A percentile compares a stretch with the other conserved stretches of the same genome.
Evolutionary conservation across 345 rosid genomes (phyloP).

Genomic region (Theobroma cacao): DNA sequence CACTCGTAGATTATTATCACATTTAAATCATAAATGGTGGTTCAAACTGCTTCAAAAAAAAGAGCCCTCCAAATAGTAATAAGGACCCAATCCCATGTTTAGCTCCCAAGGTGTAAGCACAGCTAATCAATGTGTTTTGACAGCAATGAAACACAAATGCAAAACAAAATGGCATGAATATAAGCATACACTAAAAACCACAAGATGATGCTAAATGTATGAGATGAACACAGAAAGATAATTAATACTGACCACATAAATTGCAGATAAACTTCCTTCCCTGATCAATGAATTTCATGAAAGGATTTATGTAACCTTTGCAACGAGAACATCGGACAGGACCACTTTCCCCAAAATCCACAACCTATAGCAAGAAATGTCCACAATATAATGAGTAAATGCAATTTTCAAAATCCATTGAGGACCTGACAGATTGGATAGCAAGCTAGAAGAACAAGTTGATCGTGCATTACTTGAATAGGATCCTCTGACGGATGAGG

Average conservation of each 20-base stretch:
- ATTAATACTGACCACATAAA: constrained; percentile 57
- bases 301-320: constrained; percentile 94
- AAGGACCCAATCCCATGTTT: background rate
- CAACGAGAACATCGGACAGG: constrained; percentile 94
- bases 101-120: background rate
- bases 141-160: constrained; percentile 2
- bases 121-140: background rate
- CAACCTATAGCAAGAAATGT: constrained; percentile 48
- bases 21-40: background rate
- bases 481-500: constrained; percentile 97
- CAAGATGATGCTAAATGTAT: background rate
- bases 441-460: background rate
- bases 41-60: background rate
- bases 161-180: background rate
- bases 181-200: background rate
- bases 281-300: constrained; percentile 88
- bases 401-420: background rate
- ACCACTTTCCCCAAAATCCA: constrained; percentile 91
- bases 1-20: background rate
- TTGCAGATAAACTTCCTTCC: constrained; percentile 87
- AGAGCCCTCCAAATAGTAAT: background rate
- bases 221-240: constrained; percentile 5
- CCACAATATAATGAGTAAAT: constrained; percentile 3
- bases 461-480: constrained; percentile 56
- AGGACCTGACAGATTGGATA: background rate